phyloP scores from a whole-genome alignment of 1,139 yeast species.

The Sugiyamaella sp. region DNA sequence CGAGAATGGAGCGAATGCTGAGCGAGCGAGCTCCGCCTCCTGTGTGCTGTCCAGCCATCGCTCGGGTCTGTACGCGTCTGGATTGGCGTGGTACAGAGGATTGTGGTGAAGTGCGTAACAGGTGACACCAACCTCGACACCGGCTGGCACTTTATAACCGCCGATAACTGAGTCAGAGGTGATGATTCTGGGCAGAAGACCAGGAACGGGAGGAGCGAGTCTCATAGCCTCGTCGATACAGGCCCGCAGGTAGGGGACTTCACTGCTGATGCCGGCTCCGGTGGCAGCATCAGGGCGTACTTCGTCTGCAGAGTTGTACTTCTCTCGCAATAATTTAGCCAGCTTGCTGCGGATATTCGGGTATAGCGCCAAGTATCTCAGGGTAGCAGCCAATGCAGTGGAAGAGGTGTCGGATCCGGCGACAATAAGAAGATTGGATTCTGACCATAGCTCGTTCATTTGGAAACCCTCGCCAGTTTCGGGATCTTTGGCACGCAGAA shows the following conservation, averaged over 20 bases:
- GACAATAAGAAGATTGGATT: conserved; percentile 29
- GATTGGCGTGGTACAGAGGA: conserved; percentile 20
- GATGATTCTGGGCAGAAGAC: conserved; percentile 26
- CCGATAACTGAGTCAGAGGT: conserved; percentile 22
- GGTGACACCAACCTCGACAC: conserved; percentile 26
- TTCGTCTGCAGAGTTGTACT: conserved; percentile 24
- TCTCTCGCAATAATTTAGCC: conserved; percentile 21
- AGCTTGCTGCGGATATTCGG: conserved; percentile 25
- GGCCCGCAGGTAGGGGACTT: conserved; percentile 27
- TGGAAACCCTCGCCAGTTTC: conserved; percentile 29
- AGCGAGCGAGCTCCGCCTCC: conserved; percentile 23
- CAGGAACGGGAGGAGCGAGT: conserved; percentile 30
- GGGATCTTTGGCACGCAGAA: conserved; percentile 28
- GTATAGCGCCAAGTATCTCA: conserved; percentile 27
- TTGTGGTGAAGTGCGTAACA: conserved; percentile 28
- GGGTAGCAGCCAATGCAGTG: conserved; percentile 27
- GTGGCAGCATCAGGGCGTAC: conserved; percentile 18
- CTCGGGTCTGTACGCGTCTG: conserved; percentile 26
- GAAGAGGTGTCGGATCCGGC: conserved; percentile 31
- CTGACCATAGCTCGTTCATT: conserved; percentile 30
- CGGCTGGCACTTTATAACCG: conserved; percentile 27
- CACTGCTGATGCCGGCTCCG: conserved; percentile 18
- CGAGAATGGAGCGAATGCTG: conserved; percentile 28
- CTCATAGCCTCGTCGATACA: conserved; percentile 31
- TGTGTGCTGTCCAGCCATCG: conserved; percentile 24